A percentile compares a stretch with the other conserved stretches of the same genome.
Evolutionary conservation across 768 basidiomycete genomes (phyloP).

Genomic region (Suillus subaureus): DNA sequence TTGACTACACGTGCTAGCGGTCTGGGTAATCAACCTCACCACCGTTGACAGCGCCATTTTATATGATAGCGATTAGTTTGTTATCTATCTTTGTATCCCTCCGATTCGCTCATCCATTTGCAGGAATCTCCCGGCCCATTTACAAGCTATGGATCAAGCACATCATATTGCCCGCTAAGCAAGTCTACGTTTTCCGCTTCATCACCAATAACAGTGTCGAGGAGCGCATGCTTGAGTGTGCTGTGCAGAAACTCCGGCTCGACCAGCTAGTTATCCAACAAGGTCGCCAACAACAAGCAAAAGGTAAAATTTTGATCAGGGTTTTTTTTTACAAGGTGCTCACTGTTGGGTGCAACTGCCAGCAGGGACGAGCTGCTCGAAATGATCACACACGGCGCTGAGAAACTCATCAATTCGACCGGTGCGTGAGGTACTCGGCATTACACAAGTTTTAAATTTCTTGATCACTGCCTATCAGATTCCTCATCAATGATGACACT

Average conservation of each 20-base stretch:
- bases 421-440: slow-evolving; percentile 57
- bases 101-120: slow-evolving; percentile 8
- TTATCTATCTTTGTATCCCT: background rate
- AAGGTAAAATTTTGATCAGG: slow-evolving; percentile 50
- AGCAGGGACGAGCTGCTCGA: slow-evolving; percentile 96
- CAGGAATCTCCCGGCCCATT: slow-evolving; percentile 98
- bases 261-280: slow-evolving; percentile 98
- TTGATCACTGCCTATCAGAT: slow-evolving; percentile 39
- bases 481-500: slow-evolving; percentile 85
- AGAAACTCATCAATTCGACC: slow-evolving; percentile 86
- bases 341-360: slow-evolving; percentile 53
- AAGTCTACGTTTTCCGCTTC: slow-evolving; percentile 97
- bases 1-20: slow-evolving; percentile 97
- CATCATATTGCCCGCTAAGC: slow-evolving; percentile 97
- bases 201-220: slow-evolving; percentile 96
- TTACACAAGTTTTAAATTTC: slow-evolving; percentile 5
- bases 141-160: slow-evolving; percentile 98
- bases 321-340: background rate
- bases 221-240: slow-evolving; percentile 92
- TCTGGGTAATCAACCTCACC: slow-evolving; percentile 94
- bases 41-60: slow-evolving; percentile 93
- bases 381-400: slow-evolving; percentile 98
- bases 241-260: slow-evolving; percentile 91
- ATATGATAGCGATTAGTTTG: slow-evolving; percentile 94
- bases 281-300: slow-evolving; percentile 79